Evolutionary conservation across 495 filamentous ascomycete species (phyloP), one percentile per base, ranked within the genome.

Genomic region (Usnea hakonensis): DNA sequence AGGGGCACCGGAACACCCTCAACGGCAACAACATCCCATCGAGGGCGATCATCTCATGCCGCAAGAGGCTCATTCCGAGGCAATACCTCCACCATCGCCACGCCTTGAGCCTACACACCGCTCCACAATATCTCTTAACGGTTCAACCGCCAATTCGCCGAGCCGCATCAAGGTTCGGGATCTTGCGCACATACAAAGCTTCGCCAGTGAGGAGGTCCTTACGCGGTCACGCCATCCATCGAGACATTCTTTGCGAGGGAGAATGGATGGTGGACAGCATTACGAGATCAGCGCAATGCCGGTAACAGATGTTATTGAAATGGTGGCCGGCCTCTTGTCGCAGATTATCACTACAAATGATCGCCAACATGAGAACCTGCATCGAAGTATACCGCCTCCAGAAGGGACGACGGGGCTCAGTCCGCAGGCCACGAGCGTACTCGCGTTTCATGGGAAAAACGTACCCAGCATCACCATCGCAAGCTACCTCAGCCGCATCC

Each of bases 371-470:
- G 91, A 97, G 69, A 82, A 87, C 63, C 67, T 89, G 40, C 87
- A 91, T 71, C 77, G 86, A 56, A 82, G 87, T 60, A 83, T 90
- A 63, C 86, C 89, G 21, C 78, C 83, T 13, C 74, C 83, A 17
- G 86, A 90, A 56, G 84, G 82, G 14, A 80, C 85, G 6, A 72
- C 78, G 33, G 82, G 81, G 43, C 80, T 96, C 68, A 91, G 82
- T 68, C 85, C 85, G 14, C 83, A 95, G 64, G 90, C 91, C 57
- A 90, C 85, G 55, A 95, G 90, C 60, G 94, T 99, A 2, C 83
- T 99, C 14, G 95, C 94, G n/a, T 99, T 99, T 68, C 94, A 99
- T 72, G 94, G 94, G 32, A 99, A 97, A 76, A 99, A 99, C 65
- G 90, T 97, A 11, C 94, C 94, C 3, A 94, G 87, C 70, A 99